Base-by-base conservation (phyloP, 2,329 filamentous ascomycete species). In the Endocalyx cinctus region DNA sequence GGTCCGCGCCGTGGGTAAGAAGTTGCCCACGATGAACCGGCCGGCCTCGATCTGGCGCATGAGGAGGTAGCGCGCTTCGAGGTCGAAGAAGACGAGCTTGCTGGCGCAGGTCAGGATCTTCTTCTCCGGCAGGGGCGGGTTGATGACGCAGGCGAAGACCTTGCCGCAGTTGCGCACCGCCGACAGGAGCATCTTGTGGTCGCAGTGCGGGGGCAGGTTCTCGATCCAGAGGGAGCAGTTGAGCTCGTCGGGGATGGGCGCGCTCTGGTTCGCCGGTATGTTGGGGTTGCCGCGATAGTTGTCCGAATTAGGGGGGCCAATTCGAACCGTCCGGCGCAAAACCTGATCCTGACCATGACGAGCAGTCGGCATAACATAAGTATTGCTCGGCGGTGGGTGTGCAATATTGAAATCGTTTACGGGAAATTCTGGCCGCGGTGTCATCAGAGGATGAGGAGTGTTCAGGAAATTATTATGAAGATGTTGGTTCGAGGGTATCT, bases 171-270 rank as follows among this genome's bases (percentile, higher is more conserved):
- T 46, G 10, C 62, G 59, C 27, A 77, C 63, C 3, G 56, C 41
- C 2, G 45, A 37, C 2, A 77, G 63, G 1, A 77, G 66, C 42
- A 66, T 57, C 17, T 51, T 42, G 25, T 66, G 59, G 2, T 57
- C 63, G 26, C 69, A 51, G 33, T 59, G 41, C 0, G 65, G 57
- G 0, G 72, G 69, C 0, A 78, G 60, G 31, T 71, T 69, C 2
- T 66, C 70, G 17, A 78, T 42, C 65, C 71, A 77, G 1, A 77
- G 54, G 1, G 69, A 62, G 19, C 70, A 73, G 50, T 74, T 77
- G 19, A 62, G 35, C 4, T 48, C 38, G 19, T 62, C 51, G 1
- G 61, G 53, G 20, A 69, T 63, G 20, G 55, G 29, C 5, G 64
- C 64, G 2, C 59, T 62, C 27, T 51, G 55, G 50, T 70, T 70